Percentiles rank a stretch among this genome's conserved stretches.
phyloP scores from a whole-genome alignment of 129 eudicot genomes.

The Smallanthus sonchifolius region DNA sequence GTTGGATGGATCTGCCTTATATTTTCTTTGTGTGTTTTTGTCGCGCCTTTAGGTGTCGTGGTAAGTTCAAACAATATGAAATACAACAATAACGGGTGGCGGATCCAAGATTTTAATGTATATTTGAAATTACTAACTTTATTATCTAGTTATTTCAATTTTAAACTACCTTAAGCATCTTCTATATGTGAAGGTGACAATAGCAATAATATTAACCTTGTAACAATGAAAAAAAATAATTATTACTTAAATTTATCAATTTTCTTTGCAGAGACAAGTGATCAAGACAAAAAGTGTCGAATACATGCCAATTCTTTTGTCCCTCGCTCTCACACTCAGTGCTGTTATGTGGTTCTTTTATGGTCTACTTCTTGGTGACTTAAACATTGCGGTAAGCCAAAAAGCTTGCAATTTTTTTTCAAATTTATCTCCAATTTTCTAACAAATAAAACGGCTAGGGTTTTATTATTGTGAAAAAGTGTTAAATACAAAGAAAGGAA shows the following conservation, averaged over 20 bases:
- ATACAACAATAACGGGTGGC: background rate
- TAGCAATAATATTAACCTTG: background rate
- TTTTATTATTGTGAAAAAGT: too few relatives aligned
- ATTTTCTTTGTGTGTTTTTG: constrained; percentile 74
- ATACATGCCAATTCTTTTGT: constrained; percentile 85
- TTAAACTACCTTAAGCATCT: background rate
- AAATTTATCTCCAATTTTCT: background rate
- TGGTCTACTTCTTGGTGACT: constrained; percentile 73
- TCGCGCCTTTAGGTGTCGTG: constrained; percentile 79
- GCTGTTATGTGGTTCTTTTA: constrained; percentile 97
- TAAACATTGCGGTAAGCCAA: constrained; percentile 58
- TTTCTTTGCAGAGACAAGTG: constrained; percentile 68
- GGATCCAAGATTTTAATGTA: background rate
- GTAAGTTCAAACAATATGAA: constrained; percentile 33
- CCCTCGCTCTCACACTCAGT: constrained; percentile 73
- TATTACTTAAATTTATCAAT: background rate
- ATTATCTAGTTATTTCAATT: background rate
- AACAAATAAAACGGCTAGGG: too few relatives aligned
- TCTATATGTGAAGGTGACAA: background rate
- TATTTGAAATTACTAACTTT: background rate
- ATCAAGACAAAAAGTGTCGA: constrained; percentile 86
- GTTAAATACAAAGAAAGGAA: too few relatives aligned
- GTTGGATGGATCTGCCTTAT: constrained; percentile 97
- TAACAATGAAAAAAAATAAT: background rate
- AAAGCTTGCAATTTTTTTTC: background rate